phyloP scores from a whole-genome alignment of 1,284 basidiomycete genomes.

The Cerioporus squamosus region DNA sequence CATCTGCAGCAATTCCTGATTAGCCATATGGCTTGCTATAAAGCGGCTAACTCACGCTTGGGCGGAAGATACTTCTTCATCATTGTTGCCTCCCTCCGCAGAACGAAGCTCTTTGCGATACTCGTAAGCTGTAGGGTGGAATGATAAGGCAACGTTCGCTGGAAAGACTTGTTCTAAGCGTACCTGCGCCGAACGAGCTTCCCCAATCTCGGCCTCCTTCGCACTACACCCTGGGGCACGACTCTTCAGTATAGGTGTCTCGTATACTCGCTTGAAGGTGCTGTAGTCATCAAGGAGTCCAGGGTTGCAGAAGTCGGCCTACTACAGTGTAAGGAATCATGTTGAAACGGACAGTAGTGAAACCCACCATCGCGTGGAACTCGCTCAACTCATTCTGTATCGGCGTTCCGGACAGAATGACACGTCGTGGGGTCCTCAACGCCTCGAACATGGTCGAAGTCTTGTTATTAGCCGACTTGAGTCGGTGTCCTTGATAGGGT shows the following conservation, averaged over 20 bases:
- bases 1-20: constrained; percentile 54
- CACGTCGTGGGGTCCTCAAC: constrained; percentile 73
- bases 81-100: constrained; percentile 86
- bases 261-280: constrained; percentile 82
- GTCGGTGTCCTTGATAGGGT: constrained; percentile 72
- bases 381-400: constrained; percentile 97
- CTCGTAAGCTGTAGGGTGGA: constrained; percentile 62
- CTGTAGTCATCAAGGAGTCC: constrained; percentile 84
- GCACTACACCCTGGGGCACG: constrained; percentile 76
- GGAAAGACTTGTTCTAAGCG: not conserved
- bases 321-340: constrained; percentile 5
- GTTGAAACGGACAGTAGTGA: not conserved
- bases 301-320: constrained; percentile 95
- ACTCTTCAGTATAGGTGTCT: constrained; percentile 88
- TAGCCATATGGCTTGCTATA: too few species aligned
- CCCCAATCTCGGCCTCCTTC: constrained; percentile 78
- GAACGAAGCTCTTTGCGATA: constrained; percentile 85
- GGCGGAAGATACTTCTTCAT: constrained; percentile 88
- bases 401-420: constrained; percentile 96
- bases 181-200: constrained; percentile 76
- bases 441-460: constrained; percentile 89
- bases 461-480: constrained; percentile 94
- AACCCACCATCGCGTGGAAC: constrained; percentile 90
- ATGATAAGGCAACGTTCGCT: not conserved
- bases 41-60: constrained; percentile 63